phyloP scores from a whole-genome alignment of 2,329 filamentous ascomycete genomes.

The Apiospora koreana region DNA sequence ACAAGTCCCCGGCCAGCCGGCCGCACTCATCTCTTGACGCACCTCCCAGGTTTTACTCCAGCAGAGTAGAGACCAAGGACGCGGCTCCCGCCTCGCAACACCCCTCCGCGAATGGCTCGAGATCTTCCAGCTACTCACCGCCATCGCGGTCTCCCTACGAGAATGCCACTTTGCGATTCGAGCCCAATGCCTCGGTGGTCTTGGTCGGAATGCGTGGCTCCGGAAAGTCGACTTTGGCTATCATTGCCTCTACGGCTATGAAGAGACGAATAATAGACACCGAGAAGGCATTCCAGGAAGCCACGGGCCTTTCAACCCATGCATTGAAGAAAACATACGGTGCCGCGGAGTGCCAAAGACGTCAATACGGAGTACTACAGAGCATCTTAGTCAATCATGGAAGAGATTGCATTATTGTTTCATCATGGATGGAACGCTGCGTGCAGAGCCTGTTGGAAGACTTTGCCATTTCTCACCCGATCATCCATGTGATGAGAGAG shows the following conservation, averaged over 20 bases:
- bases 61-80: not conserved
- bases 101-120: constrained; percentile 4
- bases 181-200: constrained; percentile 67
- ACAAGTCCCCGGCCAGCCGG: not conserved
- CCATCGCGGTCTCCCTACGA: constrained; percentile 25
- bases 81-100: not conserved
- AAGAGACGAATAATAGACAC: constrained; percentile 69
- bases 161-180: constrained; percentile 39
- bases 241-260: constrained; percentile 73
- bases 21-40: not conserved
- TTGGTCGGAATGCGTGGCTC: constrained; percentile 73
- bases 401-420: constrained; percentile 68
- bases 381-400: constrained; percentile 60
- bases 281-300: constrained; percentile 67
- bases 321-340: constrained; percentile 66
- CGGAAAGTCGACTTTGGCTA: constrained; percentile 74
- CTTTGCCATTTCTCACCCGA: constrained; percentile 65
- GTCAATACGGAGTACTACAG: constrained; percentile 63
- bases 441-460: constrained; percentile 61
- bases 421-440: constrained; percentile 68
- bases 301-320: constrained; percentile 61
- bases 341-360: constrained; percentile 60
- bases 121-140: constrained; percentile 21
- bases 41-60: not conserved
- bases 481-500: constrained; percentile 71